Evolutionary conservation across 2,329 filamentous ascomycete genomes (phyloP).

Genomic region (Neoscytalidium dimidiatum): DNA sequence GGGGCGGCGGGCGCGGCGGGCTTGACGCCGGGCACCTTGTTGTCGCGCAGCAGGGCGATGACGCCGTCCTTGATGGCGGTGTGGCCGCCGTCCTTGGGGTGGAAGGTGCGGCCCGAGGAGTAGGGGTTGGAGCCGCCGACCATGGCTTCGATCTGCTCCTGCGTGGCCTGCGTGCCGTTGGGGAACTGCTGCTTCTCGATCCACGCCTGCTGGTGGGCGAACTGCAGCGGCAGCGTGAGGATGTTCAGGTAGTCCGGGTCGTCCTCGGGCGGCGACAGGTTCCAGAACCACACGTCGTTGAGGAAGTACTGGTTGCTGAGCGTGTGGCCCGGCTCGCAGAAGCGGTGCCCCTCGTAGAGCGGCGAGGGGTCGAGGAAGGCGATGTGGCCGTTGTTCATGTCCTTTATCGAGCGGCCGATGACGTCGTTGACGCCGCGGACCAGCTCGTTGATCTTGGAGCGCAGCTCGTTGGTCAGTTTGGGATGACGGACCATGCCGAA

Average conservation of each 20-base stretch:
- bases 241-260: not conserved
- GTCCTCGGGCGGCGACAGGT: not conserved
- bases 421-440: not conserved
- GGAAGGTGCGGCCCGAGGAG: not conserved
- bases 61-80: not conserved
- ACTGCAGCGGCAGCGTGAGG: not conserved
- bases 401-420: not conserved
- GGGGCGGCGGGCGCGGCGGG: not conserved
- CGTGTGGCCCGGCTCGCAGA: not conserved
- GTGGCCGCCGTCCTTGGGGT: not conserved
- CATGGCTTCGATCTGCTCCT: not conserved
- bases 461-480: not conserved
- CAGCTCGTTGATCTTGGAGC: not conserved
- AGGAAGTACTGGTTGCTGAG: not conserved
- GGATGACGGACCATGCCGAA: not conserved
- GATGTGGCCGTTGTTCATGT: not conserved
- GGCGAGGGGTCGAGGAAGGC: not conserved
- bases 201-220: not conserved
- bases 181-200: not conserved
- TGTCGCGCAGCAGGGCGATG: not conserved
- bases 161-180: not conserved
- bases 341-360: not conserved
- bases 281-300: not conserved
- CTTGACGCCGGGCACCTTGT: not conserved
- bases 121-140: not conserved